phyloP scores from a whole-genome alignment of 768 basidiomycete genomes.

The Auricularia sp. region DNA sequence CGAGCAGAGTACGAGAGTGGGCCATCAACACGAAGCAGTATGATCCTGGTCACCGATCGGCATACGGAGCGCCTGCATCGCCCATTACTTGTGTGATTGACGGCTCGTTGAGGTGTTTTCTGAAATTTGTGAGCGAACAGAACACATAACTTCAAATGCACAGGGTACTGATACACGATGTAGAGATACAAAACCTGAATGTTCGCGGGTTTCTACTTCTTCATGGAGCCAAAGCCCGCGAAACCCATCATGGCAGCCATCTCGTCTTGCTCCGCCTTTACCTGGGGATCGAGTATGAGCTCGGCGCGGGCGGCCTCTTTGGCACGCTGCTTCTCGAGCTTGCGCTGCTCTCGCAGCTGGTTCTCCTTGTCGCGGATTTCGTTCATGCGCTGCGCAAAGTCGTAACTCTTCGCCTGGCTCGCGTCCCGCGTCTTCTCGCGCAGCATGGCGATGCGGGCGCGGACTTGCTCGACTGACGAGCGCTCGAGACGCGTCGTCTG shows the following conservation, averaged over 20 bases:
- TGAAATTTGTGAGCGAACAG: too few species aligned
- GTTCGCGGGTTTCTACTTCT: constrained; percentile 40
- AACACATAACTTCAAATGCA: too few species aligned
- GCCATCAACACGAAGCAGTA: too few species aligned
- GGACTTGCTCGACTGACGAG: constrained; percentile 88
- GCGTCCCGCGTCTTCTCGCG: constrained; percentile 81
- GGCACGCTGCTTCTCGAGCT: constrained; percentile 67
- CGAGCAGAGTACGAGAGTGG: too few species aligned
- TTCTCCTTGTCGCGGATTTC: constrained; percentile 71
- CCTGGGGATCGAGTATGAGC: constrained; percentile 34
- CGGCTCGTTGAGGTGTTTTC: too few species aligned
- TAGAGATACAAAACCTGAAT: too few species aligned
- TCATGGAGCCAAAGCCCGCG: constrained; percentile 78
- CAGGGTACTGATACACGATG: too few species aligned
- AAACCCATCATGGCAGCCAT: constrained; percentile 87
- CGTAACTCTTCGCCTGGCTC: constrained; percentile 78
- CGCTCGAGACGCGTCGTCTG: constrained; percentile 87
- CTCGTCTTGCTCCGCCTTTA: constrained; percentile 43
- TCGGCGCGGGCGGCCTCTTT: constrained; percentile 63
- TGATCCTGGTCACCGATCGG: too few species aligned
- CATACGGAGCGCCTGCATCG: too few species aligned
- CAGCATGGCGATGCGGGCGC: constrained; percentile 75
- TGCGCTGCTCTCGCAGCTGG: constrained; percentile 58
- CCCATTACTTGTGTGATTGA: too few species aligned
- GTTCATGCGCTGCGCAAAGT: constrained; percentile 82